These are phyloP conservation scores for Carex littledalei DNA, from an alignment of 176 grass and related monocot species.

Conservation along the genomic window DNA sequence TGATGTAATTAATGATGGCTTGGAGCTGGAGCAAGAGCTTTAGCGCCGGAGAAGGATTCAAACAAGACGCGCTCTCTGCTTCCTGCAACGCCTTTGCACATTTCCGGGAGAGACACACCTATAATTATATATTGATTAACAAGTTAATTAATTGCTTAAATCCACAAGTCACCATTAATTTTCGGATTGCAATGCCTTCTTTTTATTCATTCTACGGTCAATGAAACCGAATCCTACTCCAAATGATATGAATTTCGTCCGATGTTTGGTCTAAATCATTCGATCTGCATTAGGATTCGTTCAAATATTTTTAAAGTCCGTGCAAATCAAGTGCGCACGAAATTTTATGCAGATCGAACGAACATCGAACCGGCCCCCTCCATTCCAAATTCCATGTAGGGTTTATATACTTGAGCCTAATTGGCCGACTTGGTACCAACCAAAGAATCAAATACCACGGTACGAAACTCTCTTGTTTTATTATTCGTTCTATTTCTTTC, in stretches of 20 bases:
- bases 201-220: neutral
- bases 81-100: neutral
- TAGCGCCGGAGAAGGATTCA: neutral
- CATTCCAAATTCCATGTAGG: neutral
- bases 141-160: neutral
- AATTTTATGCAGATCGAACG: too few species aligned
- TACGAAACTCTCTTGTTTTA: neutral
- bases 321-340: too few species aligned
- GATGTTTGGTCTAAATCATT: too few species aligned
- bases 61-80: constrained; percentile 18
- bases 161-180: neutral
- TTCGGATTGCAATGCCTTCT: neutral
- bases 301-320: too few species aligned
- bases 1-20: neutral
- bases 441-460: neutral
- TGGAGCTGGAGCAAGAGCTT: neutral
- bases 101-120: neutral
- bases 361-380: too few species aligned
- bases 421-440: neutral
- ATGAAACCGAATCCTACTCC: neutral
- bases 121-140: neutral
- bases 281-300: too few species aligned
- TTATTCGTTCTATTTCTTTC: neutral
- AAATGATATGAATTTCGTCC: too few species aligned
- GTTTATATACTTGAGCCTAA: neutral